A percentile compares a stretch with the other conserved stretches of the same genome.
Evolutionary conservation across 2,329 filamentous ascomycete species (phyloP).

Genomic region (Trichoderma gracile): DNA sequence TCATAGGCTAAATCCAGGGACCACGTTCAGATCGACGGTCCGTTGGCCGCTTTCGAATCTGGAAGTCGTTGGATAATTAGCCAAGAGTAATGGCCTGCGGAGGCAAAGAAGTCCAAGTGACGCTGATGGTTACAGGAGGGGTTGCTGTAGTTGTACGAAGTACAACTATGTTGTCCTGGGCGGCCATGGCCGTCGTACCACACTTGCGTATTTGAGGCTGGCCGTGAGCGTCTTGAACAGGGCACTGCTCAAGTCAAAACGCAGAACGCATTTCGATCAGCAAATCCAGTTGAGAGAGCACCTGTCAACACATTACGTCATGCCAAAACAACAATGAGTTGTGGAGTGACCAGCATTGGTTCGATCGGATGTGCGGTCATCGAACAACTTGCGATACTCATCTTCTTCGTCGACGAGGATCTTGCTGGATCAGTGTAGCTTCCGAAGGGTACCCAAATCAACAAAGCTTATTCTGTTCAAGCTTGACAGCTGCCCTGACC

Average conservation of each 20-base stretch:
- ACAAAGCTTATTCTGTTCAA: conserved; percentile 12
- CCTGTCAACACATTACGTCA: background rate
- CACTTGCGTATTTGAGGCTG: background rate
- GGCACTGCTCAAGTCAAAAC: background rate
- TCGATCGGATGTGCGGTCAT: background rate
- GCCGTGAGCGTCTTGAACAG: background rate
- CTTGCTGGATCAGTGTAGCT: background rate
- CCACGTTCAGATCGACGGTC: conserved; percentile 19
- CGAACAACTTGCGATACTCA: background rate
- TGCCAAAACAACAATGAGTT: background rate
- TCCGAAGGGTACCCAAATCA: background rate
- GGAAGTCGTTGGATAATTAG: background rate
- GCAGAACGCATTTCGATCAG: background rate
- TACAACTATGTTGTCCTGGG: background rate
- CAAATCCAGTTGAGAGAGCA: background rate
- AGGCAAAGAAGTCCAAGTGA: background rate
- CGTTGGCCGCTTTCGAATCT: background rate
- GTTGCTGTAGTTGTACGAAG: too few species aligned
- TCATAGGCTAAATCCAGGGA: background rate
- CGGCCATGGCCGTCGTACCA: background rate
- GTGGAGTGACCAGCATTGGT: background rate
- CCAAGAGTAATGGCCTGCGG: too few species aligned
- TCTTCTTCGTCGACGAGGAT: conserved; percentile 1
- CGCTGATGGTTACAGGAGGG: too few species aligned
- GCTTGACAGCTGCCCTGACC: background rate